Conservation (phyloP, 306 rosid species). For the Datisca glomerata region DNA sequence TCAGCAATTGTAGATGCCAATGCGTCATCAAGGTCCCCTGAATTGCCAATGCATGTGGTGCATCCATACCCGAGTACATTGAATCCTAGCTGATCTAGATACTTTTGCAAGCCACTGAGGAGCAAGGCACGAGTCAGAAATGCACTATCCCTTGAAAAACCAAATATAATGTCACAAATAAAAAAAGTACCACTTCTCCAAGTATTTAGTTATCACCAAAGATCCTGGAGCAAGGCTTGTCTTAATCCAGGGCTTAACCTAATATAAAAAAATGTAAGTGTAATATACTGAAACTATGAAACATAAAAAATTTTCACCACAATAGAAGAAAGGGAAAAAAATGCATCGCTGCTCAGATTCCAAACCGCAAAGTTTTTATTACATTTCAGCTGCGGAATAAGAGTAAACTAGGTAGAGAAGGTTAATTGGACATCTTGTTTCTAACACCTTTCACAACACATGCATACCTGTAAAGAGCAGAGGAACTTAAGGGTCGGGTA, state of each 20-base stretch:
- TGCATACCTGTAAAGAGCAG: not conserved
- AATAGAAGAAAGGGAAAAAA: no score
- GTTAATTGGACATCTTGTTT: no score
- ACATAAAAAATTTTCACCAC: no score
- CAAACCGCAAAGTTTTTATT: not conserved
- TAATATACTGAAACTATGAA: not conserved
- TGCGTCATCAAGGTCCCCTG: conserved; percentile 82
- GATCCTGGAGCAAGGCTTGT: conserved; percentile 99
- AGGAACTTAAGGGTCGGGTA: no score
- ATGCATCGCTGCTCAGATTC: not conserved
- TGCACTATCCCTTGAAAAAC: not conserved
- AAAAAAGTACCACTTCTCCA: conserved; percentile 51
- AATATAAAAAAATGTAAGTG: conserved; percentile 11
- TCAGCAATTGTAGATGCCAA: conserved; percentile 80
- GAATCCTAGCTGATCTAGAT: conserved; percentile 85
- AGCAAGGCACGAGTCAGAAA: conserved; percentile 12
- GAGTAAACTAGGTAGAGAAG: no score
- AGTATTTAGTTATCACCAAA: conserved; percentile 91
- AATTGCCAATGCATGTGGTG: conserved; percentile 97
- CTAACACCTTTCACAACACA: not conserved
- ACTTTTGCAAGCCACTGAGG: conserved; percentile 77
- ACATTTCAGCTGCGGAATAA: no score
- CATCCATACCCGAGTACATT: conserved; percentile 93
- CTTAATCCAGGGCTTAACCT: conserved; percentile 98
- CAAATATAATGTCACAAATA: not conserved